Conservation (phyloP, 164 flowering plant genomes). For the Vitis rotundifolia region DNA sequence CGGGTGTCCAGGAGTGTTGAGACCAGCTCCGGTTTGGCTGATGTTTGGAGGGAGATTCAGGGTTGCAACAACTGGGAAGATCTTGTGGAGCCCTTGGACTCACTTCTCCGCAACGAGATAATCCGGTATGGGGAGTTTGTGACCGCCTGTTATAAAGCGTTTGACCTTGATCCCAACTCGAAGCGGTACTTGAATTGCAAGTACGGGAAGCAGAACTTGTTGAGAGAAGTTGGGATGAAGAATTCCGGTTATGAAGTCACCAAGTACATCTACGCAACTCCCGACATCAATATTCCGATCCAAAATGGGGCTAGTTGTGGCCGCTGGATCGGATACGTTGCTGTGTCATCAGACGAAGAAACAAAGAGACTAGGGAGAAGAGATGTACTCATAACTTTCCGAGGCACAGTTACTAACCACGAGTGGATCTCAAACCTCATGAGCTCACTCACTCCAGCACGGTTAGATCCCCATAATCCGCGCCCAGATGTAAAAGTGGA, state of each 20-base stretch:
- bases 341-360: constrained; percentile 55
- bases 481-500: constrained; percentile 67
- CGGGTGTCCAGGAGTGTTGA: background rate
- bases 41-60: constrained; percentile 68
- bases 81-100: constrained; percentile 61
- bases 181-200: constrained; percentile 69
- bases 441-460: constrained; percentile 71
- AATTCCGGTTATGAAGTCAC: constrained; percentile 64
- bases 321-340: constrained; percentile 83
- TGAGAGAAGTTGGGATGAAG: constrained; percentile 49
- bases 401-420: constrained; percentile 70
- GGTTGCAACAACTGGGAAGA: constrained; percentile 72
- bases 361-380: constrained; percentile 58
- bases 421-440: constrained; percentile 85
- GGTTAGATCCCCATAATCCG: constrained; percentile 57
- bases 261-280: constrained; percentile 79
- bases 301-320: constrained; percentile 39
- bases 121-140: constrained; percentile 73
- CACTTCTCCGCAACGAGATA: constrained; percentile 65
- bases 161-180: constrained; percentile 69
- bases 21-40: constrained; percentile 24
- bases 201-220: constrained; percentile 57
- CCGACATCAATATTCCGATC: constrained; percentile 53
- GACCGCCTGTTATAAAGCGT: constrained; percentile 67
- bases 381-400: constrained; percentile 61